phyloP scores from a whole-genome alignment of 768 basidiomycete genomes.

The Sarcodon aspratus region DNA sequence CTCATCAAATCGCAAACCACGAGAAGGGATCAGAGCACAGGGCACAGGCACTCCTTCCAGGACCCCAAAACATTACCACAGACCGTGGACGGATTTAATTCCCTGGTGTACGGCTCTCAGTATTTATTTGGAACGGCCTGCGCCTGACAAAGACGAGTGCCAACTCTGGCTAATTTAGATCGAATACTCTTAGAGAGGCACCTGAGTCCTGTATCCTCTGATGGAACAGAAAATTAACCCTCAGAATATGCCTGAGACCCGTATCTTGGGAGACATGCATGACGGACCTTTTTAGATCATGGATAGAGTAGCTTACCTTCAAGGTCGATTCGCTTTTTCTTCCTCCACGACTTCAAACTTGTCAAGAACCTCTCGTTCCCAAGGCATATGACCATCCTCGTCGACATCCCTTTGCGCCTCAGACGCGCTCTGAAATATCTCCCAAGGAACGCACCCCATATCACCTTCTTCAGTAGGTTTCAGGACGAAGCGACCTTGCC shows the following conservation, averaged over 20 bases:
- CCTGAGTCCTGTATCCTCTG: no score
- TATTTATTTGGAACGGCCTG: no score
- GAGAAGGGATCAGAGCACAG: no score
- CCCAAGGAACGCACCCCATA: slow-evolving; percentile 60
- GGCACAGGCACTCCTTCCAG: no score
- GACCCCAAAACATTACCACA: no score
- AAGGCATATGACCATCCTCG: slow-evolving; percentile 58
- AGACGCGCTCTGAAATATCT: slow-evolving; percentile 54
- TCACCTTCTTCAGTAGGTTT: slow-evolving; percentile 40
- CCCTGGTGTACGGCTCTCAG: no score
- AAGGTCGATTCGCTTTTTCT: not conserved
- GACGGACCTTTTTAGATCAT: not conserved
- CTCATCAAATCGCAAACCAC: no score
- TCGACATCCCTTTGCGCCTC: slow-evolving; percentile 41
- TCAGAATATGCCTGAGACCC: not conserved
- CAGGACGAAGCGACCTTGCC: slow-evolving; percentile 74
- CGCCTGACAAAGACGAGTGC: no score
- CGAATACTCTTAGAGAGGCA: no score
- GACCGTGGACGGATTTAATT: no score
- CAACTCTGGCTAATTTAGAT: no score
- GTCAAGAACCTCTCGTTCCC: slow-evolving; percentile 77
- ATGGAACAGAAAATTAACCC: not conserved
- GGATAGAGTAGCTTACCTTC: no score
- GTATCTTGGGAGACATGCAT: not conserved
- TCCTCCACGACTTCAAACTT: slow-evolving; percentile 47